Conservation (phyloP, 371 early-diverging fungal genomes). For the Conidiobolus incongruus region DNA sequence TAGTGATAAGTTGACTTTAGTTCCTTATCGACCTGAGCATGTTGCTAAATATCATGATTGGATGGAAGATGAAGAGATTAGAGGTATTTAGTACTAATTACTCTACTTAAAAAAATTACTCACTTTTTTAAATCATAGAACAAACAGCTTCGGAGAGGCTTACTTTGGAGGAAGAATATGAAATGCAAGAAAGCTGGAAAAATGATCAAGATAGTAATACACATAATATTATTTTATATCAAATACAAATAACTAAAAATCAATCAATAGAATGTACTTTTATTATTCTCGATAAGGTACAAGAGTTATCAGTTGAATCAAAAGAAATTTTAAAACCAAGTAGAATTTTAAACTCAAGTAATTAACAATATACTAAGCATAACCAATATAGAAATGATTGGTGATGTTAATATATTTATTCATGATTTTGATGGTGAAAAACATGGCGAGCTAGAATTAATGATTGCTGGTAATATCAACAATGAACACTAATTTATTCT, state of each 20-base stretch:
- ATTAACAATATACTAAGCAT: no score
- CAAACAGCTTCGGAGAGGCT: slow-evolving; percentile 89
- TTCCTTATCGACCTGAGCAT: slow-evolving; percentile 69
- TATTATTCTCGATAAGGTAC: neutral
- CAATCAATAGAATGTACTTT: neutral
- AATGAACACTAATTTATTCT: no score
- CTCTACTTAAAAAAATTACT: slow-evolving; percentile 1
- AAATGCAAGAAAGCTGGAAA: slow-evolving; percentile 79
- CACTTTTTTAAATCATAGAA: slow-evolving; percentile 27
- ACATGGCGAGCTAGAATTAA: no score
- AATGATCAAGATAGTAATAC: slow-evolving; percentile 49
- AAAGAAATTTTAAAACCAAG: no score
- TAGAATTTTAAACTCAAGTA: no score
- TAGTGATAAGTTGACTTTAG: slow-evolving; percentile 36
- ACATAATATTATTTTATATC: neutral
- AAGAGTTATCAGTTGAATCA: neutral
- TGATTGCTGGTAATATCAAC: no score
- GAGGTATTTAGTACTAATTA: slow-evolving; percentile 14
- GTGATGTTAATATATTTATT: no score
- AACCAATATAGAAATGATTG: no score
- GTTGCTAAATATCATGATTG: slow-evolving; percentile 74
- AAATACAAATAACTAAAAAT: no score
- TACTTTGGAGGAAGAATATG: slow-evolving; percentile 75
- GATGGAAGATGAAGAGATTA: slow-evolving; percentile 78
- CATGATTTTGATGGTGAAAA: no score